Evolutionary conservation across 139 green algal species (phyloP).

Genomic region (Haematococcus lacustris): DNA sequence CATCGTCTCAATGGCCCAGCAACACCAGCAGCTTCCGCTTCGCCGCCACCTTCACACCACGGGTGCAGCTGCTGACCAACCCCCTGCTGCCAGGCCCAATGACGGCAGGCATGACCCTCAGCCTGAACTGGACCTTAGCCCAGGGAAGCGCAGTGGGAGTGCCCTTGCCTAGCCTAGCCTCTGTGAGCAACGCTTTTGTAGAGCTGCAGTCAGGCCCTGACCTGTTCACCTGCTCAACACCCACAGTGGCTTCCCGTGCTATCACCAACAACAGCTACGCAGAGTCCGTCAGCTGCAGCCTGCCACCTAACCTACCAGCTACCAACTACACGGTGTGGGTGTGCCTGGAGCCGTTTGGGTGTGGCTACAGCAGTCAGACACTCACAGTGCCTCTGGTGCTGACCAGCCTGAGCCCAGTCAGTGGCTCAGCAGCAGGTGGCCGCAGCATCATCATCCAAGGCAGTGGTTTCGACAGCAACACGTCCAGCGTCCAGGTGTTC

Average conservation of each 20-base stretch:
- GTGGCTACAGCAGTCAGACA: not conserved
- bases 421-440: conserved; percentile 19
- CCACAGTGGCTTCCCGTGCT: conserved; percentile 7
- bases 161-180: too few species aligned
- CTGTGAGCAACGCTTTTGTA: too few species aligned
- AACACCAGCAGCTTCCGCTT: too few species aligned
- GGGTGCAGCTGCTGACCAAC: too few species aligned
- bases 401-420: not conserved
- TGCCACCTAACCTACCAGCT: conserved; percentile 10
- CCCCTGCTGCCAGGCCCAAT: too few species aligned
- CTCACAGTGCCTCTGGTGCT: conserved; percentile 10
- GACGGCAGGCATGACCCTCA: too few species aligned
- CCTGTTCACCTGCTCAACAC: not conserved
- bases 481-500: not conserved
- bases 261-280: not conserved
- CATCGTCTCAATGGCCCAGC: too few species aligned
- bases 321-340: conserved; percentile 8
- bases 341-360: not conserved
- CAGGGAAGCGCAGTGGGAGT: too few species aligned
- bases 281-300: conserved; percentile 16
- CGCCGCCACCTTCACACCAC: too few species aligned
- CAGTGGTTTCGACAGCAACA: conserved; percentile 12
- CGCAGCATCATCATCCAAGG: conserved; percentile 11
- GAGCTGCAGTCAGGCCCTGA: not conserved
- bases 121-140: too few species aligned